Base-by-base conservation (phyloP, 1,139 yeast species). In the Saccharomyces hybrid region DNA sequence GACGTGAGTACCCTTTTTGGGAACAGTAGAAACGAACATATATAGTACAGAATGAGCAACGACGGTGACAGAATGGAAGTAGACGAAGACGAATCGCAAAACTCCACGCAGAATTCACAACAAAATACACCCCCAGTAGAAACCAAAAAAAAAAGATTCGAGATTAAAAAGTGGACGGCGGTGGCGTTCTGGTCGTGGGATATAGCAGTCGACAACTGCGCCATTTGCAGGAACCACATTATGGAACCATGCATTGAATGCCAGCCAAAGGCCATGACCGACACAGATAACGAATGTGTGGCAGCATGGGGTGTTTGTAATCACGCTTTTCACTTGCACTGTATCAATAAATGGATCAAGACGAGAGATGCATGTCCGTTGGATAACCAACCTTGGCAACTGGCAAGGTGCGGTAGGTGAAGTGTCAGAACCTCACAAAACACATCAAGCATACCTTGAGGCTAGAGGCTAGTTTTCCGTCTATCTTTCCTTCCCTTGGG, bases 121-220 rank as follows among this genome's bases (percentile, higher is more conserved):
- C 31, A 49, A n/a, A 27, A 13, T 5, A 27, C 44, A 4, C 34
- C 23, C 23, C 23, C 28, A 0, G 42, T 13, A 5, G 54, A 49
- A 9, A 53, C 41, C 19, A 47, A 54, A 16, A 60, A 58, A 55
- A 81, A 80, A 68, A 75, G 84, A 62, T 84, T 85, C 61, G 89
- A 85, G 64, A 83, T 86, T 51, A 82, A 83, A 65, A 85, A 84
- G 76, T 93, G 99, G 99, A 90, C 97, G n/a, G 98, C 99, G 0
- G 99, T 95, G 53, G 98, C 99, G 16, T 90, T 93, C 68, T 95
- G 99, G 99, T 90, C 97, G 1, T 95, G 99, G 99, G 98, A 89
- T 72, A 88, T 90, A 57, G 95, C 85, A 52, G 96, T 93, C 56
- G 99, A 95, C 63, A 90, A 89, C 55, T 95, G 99, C 76, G 98